Conservation (phyloP, 2,329 filamentous ascomycete species). For the Xylaria sp. region DNA sequence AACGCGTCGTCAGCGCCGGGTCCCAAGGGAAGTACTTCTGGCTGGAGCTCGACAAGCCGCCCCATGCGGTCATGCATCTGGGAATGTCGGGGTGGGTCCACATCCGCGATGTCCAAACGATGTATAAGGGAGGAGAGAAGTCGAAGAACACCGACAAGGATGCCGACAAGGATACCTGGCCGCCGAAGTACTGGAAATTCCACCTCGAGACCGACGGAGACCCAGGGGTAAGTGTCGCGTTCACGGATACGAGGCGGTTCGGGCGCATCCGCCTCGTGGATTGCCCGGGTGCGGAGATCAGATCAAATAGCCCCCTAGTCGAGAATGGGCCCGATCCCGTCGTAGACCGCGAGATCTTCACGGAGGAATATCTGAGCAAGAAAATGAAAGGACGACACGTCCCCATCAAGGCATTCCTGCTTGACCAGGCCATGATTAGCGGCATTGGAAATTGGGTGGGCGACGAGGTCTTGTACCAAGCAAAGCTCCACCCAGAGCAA, state of each 20-base stretch:
- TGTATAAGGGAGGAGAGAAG: slow-evolving; percentile 83
- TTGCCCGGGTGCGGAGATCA: slow-evolving; percentile 79
- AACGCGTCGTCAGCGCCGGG: slow-evolving; percentile 74
- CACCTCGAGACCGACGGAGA: slow-evolving; percentile 71
- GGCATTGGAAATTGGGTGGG: slow-evolving; percentile 98
- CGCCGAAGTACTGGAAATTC: slow-evolving; percentile 91
- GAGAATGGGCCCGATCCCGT: slow-evolving; percentile 97
- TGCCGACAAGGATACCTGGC: slow-evolving; percentile 76
- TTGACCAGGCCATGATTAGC: slow-evolving; percentile 89
- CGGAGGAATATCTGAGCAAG: slow-evolving; percentile 75
- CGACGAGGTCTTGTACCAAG: slow-evolving; percentile 92
- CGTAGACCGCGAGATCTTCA: slow-evolving; percentile 80
- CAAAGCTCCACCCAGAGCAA: slow-evolving; percentile 89
- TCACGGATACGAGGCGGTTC: slow-evolving; percentile 84
- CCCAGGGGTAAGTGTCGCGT: slow-evolving; percentile 65
- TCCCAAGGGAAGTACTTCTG: slow-evolving; percentile 99
- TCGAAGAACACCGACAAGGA: slow-evolving; percentile 82
- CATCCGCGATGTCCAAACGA: slow-evolving; percentile 79
- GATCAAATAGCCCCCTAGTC: slow-evolving; percentile 79
- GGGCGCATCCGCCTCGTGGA: slow-evolving; percentile 84
- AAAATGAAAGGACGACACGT: slow-evolving; percentile 81
- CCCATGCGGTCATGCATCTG: slow-evolving; percentile 90
- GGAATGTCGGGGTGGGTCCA: slow-evolving; percentile 89
- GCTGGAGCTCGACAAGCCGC: slow-evolving; percentile 77
- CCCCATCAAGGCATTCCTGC: slow-evolving; percentile 86